Evolutionary conservation across 768 basidiomycete genomes (phyloP), one percentile per base, ranked within the genome.

Genomic region (Leccinum olivaceopallidum): DNA sequence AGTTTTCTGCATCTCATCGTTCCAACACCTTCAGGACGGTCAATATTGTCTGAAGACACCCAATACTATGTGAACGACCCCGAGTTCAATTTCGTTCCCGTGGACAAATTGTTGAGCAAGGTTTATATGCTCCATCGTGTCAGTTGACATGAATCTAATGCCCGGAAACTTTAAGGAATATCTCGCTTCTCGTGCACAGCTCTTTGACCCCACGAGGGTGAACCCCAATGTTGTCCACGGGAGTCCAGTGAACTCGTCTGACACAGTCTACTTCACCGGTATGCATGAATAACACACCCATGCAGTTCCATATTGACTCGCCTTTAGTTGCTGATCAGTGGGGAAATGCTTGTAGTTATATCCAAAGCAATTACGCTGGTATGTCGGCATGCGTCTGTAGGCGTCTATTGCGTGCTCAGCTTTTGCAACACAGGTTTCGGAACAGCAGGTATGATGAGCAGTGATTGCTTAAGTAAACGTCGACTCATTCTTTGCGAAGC

Each of bases 221-320:
- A 87, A 87, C 61, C 83, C 84, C 0, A 71, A 83, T 26, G 82
- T 95, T 49, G 74, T 85, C 13, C 88, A 89, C 72, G 95, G 95
- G 5, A 85, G 86, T 62, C 95, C 94, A 1, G 79, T 87, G 28
- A 84, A 89, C 62, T 91, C 91, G 2, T 92, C 92, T 1, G 96
- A 99, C 72, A 98, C 96, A 0, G 94, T 97, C 14, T 97, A 98
- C 71, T 95, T 98, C 69, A 86, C 94, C 7, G 90, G 90, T 85
- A 73, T 64, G 73, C 20, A 50, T 20, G n/a, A n/a, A 37, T 22
- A 53, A 32, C 12, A 7, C 14, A 24, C 20, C n/a, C 7, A 22
- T 55, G 51, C 51, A 34, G 12, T 58, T 55, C 44, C 14, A 59
- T 16, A 59, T 14, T 56, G 20, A 60, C 48, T 47, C 36, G 32